These are phyloP conservation scores for Pueraria montana DNA, from an alignment of 306 rosid species.

Conservation along the genomic window DNA sequence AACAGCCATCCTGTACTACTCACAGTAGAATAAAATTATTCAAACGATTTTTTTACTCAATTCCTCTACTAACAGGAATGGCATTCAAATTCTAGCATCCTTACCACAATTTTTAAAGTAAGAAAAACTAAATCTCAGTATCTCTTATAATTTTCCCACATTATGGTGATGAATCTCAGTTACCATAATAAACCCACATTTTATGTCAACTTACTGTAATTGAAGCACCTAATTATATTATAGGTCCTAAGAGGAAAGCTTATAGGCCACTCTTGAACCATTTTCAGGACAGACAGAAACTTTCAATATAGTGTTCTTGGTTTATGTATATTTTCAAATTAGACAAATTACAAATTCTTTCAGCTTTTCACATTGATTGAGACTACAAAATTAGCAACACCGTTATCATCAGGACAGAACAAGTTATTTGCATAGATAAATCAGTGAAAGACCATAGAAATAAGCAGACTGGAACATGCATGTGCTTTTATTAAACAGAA, in stretches of 20 bases:
- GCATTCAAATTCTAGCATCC: not conserved
- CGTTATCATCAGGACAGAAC: not conserved
- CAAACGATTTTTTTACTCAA: not conserved
- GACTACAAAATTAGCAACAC: not conserved
- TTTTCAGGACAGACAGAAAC: not conserved
- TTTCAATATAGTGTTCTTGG: not conserved
- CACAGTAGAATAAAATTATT: not conserved
- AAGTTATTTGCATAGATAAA: slow-evolving; percentile 13
- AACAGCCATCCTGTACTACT: not conserved
- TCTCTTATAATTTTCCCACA: slow-evolving; percentile 18
- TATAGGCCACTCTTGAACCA: not conserved
- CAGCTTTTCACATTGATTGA: not conserved
- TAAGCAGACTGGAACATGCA: slow-evolving; percentile 4
- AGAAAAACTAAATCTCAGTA: not conserved
- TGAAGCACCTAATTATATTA: not conserved
- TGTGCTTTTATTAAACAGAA: not conserved
- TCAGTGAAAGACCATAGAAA: not conserved
- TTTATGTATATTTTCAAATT: not conserved
- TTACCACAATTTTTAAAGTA: not conserved
- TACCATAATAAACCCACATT: slow-evolving; percentile 1
- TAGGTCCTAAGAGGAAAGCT: slow-evolving; percentile 1
- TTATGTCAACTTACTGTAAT: not conserved
- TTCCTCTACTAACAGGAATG: slow-evolving; percentile 22
- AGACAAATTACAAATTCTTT: not conserved
- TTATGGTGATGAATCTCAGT: slow-evolving; percentile 3